These are phyloP conservation scores for Barnettozyma sucrosica DNA, from an alignment of 805 yeast species.

Conservation along the genomic window DNA sequence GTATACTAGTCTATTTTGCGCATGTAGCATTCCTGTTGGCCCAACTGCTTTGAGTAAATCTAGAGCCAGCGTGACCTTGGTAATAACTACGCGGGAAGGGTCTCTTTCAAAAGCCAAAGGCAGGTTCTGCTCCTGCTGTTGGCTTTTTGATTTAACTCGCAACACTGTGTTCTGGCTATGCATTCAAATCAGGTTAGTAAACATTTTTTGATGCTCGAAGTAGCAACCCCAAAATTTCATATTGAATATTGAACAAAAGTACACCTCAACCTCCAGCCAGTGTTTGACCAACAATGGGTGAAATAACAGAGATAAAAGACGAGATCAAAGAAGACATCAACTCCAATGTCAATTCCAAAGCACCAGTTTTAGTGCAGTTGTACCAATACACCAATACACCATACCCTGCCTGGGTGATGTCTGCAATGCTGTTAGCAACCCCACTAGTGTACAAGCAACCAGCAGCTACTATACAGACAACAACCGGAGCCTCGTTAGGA, in stretches of 20 bases:
- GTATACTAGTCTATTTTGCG: constrained; percentile 1
- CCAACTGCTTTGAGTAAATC: too few species aligned
- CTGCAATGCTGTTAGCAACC: constrained; percentile 33
- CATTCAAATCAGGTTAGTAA: too few species aligned
- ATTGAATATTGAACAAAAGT: too few species aligned
- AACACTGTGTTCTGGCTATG: too few species aligned
- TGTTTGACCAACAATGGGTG: constrained; percentile 16
- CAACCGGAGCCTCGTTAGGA: constrained; percentile 4
- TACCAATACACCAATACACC: constrained; percentile 38
- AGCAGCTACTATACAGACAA: background rate
- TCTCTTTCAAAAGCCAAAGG: too few species aligned
- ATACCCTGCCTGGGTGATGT: constrained; percentile 39
- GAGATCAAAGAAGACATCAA: constrained; percentile 11
- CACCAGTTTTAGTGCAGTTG: constrained; percentile 18
- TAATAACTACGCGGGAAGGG: too few species aligned
- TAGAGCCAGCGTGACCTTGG: too few species aligned
- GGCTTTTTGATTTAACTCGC: too few species aligned
- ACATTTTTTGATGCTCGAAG: background rate
- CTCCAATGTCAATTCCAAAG: constrained; percentile 8
- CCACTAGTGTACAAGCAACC: constrained; percentile 33
- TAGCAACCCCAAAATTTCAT: background rate
- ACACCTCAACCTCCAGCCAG: too few species aligned
- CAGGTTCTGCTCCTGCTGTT: too few species aligned
- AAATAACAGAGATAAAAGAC: constrained; percentile 22
- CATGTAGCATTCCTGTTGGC: background rate